Base-by-base conservation (phyloP, 768 basidiomycete species). In the Termitomyces heimii region DNA sequence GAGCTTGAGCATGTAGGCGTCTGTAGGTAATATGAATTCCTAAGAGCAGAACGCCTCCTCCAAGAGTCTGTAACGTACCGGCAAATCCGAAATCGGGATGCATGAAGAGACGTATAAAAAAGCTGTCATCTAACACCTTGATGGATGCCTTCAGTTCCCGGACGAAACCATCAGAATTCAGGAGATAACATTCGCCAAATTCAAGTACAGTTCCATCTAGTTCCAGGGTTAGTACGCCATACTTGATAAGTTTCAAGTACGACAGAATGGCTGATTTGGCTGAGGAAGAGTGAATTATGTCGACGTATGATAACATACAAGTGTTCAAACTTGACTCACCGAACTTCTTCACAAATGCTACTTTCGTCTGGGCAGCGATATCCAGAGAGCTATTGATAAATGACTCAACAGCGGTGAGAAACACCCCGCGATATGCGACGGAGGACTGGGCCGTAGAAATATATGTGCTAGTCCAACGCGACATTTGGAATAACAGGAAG, bases 41-140 rank as follows among this genome's bases (percentile, higher is more conserved):
- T 32, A n/a, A n/a, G n/a, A n/a, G n/a, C n/a, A n/a, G n/a, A 32
- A 32, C 1, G 4, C 32, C 9, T 32, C 10, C 8, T 32, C 9
- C n/a, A n/a, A n/a, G n/a, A n/a, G n/a, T n/a, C n/a, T n/a, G 32
- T 6, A 28, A 40, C 40, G 9, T 26, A 54, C 57, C 53, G 18
- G 57, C 57, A 54, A 58, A 49, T 10, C 57, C 53, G 18, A 58
- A 58, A 20, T 58, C 53, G n/a, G 57, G 57, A 20, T 58, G 57
- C 39, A 58, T 46, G 39, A 58, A 58, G 18, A 58, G 52, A 3
- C 52, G 57, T 32, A 54, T 48, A 45, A 45, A 58, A 28, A 58
- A 58, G 26, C 57, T 54, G n/a, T 58, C 57, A 8, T 58, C 52
- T 14, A 58, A 26, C 5, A 58, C 53, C 12, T 58, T 54, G 24